These are phyloP conservation scores for Clavaria fumosa DNA, from an alignment of 768 basidiomycete species.

Conservation along the genomic window DNA sequence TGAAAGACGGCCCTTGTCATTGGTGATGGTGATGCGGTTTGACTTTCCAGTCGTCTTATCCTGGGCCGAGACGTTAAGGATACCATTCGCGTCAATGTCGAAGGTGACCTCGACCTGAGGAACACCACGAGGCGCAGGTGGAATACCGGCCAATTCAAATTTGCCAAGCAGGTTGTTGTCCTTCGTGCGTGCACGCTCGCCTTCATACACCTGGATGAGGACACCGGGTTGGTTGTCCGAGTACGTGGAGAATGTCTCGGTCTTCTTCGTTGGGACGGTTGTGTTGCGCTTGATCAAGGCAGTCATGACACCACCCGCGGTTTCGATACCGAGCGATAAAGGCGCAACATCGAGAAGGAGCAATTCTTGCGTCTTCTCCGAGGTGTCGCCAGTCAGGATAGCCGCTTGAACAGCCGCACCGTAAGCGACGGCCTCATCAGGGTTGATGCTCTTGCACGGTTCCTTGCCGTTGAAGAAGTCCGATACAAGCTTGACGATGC, in stretches of 20 bases:
- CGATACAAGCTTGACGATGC: conserved; percentile 95
- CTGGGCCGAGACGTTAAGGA: conserved; percentile 85
- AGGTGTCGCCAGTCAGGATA: conserved; percentile 95
- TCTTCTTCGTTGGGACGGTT: conserved; percentile 96
- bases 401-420: conserved; percentile 99
- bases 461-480: conserved; percentile 98
- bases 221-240: conserved; percentile 98
- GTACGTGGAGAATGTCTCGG: conserved; percentile 96
- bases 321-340: conserved; percentile 97
- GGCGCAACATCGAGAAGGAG: conserved; percentile 97
- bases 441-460: conserved; percentile 99
- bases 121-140: conserved; percentile 93
- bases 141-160: conserved; percentile 94
- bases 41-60: conserved; percentile 98
- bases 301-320: conserved; percentile 98
- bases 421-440: conserved; percentile 98
- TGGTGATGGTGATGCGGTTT: conserved; percentile 85
- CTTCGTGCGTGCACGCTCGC: conserved; percentile 95
- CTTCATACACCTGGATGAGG: conserved; percentile 95
- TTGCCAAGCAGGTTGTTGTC: conserved; percentile 98
- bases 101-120: conserved; percentile 97
- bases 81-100: conserved; percentile 95
- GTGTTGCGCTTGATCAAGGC: conserved; percentile 98
- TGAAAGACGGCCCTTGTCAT: conserved; percentile 92
- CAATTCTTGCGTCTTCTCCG: conserved; percentile 96